Percentiles rank a stretch among this genome's conserved stretches.
Conservation (phyloP, 148 eudicot genomes). For the Nyssa sinensis region DNA sequence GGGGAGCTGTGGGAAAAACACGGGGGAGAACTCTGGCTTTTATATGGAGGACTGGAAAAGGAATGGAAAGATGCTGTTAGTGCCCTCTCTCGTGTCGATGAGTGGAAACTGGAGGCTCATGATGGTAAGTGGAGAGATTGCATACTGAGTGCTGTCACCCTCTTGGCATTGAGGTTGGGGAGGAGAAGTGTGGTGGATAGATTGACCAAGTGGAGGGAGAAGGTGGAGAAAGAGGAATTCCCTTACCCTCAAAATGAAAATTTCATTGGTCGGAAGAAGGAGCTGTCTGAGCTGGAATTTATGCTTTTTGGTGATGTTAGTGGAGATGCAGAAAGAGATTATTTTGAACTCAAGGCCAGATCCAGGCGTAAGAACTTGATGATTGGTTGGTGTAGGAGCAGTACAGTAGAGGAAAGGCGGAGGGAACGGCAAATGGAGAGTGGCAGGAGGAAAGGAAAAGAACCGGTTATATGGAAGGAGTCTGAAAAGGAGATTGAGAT, state of each 20-base stretch:
- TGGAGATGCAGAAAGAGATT: constrained; percentile 78
- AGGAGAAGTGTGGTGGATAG: constrained; percentile 94
- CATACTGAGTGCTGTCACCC: constrained; percentile 66
- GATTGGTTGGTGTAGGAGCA: constrained; percentile 72
- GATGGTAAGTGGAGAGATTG: constrained; percentile 93
- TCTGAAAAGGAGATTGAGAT: constrained; percentile 92
- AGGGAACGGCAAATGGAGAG: constrained; percentile 32
- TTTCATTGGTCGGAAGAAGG: constrained; percentile 88
- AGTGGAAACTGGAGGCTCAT: constrained; percentile 90
- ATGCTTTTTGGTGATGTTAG: constrained; percentile 88
- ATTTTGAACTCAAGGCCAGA: constrained; percentile 77
- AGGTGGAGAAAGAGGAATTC: constrained; percentile 81
- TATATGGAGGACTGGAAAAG: constrained; percentile 86
- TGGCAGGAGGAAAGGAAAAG: constrained; percentile 68
- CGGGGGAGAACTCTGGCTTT: constrained; percentile 82
- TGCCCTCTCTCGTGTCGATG: constrained; percentile 81
- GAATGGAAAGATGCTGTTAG: constrained; percentile 93
- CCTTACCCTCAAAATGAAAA: constrained; percentile 87
- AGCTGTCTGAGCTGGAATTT: constrained; percentile 81
- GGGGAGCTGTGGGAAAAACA: constrained; percentile 78
- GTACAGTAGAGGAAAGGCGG: constrained; percentile 53
- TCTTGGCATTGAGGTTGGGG: constrained; percentile 85
- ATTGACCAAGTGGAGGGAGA: constrained; percentile 78
- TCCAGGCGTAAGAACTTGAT: constrained; percentile 64
- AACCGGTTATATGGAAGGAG: constrained; percentile 84